phyloP scores from a whole-genome alignment of 257 asterid species.

The Penstemon barbatus region DNA sequence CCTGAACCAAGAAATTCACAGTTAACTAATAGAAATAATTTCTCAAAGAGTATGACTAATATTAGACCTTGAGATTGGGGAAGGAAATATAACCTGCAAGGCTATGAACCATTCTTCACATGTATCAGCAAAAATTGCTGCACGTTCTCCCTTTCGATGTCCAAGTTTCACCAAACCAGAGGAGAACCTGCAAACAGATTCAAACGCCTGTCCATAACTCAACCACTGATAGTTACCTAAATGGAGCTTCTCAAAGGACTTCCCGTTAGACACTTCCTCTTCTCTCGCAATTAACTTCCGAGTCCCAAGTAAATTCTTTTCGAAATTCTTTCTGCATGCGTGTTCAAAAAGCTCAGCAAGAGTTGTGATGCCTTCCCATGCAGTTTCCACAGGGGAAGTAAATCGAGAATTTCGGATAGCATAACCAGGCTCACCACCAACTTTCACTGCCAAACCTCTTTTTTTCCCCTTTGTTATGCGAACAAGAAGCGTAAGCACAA shows the following conservation, averaged over 20 bases:
- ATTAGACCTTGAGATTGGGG: not conserved
- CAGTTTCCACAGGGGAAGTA: slow-evolving; percentile 69
- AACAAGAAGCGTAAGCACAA: slow-evolving; percentile 61
- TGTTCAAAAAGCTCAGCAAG: slow-evolving; percentile 93
- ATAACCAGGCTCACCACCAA: slow-evolving; percentile 79
- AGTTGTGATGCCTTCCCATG: slow-evolving; percentile 93
- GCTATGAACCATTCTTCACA: slow-evolving; percentile 95
- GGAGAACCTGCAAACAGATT: slow-evolving; percentile 74
- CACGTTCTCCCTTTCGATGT: slow-evolving; percentile 86
- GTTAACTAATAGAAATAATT: slow-evolving; percentile 5
- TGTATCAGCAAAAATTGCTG: slow-evolving; percentile 95
- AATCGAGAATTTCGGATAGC: slow-evolving; percentile 71
- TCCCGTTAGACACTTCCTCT: slow-evolving; percentile 68
- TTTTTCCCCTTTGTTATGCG: slow-evolving; percentile 64
- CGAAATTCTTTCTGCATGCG: slow-evolving; percentile 56
- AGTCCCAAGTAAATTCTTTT: slow-evolving; percentile 70
- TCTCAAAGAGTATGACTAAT: slow-evolving; percentile 1
- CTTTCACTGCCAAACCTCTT: slow-evolving; percentile 73
- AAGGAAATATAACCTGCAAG: slow-evolving; percentile 60
- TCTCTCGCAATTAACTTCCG: slow-evolving; percentile 71
- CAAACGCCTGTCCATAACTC: slow-evolving; percentile 77
- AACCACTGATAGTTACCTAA: slow-evolving; percentile 93
- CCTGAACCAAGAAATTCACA: slow-evolving; percentile 53
- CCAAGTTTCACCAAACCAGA: slow-evolving; percentile 90
- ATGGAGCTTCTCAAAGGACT: slow-evolving; percentile 94